Evolutionary conservation across 2,329 filamentous ascomycete species (phyloP), one percentile per base, ranked within the genome.

Genomic region (Calonectria henricotiae): DNA sequence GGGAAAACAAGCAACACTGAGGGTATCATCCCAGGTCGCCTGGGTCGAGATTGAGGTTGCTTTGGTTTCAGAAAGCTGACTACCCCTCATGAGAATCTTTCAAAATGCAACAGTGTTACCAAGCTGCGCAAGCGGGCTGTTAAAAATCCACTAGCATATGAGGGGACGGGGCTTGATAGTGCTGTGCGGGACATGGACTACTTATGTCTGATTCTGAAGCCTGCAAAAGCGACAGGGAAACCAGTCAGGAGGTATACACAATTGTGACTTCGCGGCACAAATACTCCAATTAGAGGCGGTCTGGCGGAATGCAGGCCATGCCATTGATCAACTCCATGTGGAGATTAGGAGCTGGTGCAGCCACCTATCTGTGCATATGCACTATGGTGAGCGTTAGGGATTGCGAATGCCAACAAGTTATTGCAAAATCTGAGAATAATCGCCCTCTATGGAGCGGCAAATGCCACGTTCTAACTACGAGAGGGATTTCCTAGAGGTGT

Each of bases 351-450:
- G 35, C 8, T 23, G 51, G 32, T 58, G 32, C 32, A 39, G 51
- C 51, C 51, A 58, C 51, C 37, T 25, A 20, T 58, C 35, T 27
- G 32, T 58, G 51, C 51, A 58, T 58, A 58, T 27, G 51, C 20
- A 32, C 32, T 58, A 7, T 27, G 12, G 12, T 58, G 11, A 12
- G 12, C 17, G 51, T 5, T 11, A 58, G 32, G 20, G 35, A 39
- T 58, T 15, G 20, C 37, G 32, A 23, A 15, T 39, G n/a, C 12
- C 20, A 23, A 15, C 12, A 58, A 32, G 5, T 32, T 5, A 39
- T 17, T 32, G 23, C 6, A 17, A 11, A n/a, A 23, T 7, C 9
- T 2, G 5, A 8, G 32, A 39, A 13, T 5, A 39, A 39, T 32
- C 25, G 20, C 51, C 23, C 23, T 39, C 20, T 25, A 4, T n/a